Evolutionary conservation across 2,329 filamentous ascomycete genomes (phyloP), one percentile per base, ranked within the genome.

Genomic region (Fusarium humuli): DNA sequence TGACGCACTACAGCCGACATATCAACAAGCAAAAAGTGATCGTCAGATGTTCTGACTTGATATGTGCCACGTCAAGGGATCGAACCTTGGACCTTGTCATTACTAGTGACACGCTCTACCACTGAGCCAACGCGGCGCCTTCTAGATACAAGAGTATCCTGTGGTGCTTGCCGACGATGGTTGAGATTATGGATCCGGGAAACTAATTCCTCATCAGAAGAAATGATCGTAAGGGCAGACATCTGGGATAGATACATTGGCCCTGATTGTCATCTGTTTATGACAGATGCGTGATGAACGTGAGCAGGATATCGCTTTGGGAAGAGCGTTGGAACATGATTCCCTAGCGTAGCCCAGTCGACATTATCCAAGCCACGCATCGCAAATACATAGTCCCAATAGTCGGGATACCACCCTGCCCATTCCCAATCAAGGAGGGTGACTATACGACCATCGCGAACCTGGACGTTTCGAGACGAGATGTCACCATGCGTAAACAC

Each of bases 401-500:
- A 67, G 7, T 52, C 58, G 0, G 68, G 65, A 12, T 57, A 73
- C 68, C 68, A 65, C 0, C 63, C 68, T 1, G 59, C 41, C 6
- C 4, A 62, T n/a, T 65, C 69, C 68, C 61, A 72, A 11, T 71
- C 68, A 3, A 71, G 1, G 2, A 68, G 8, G 1, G 60, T 62
- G 1, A 61, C 65, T 6, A 68, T 60, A 5, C 37, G 41, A 4
- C 63, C 58, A 8, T 60, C 61, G n/a, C 63, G 57, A 13, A 71
- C 47, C 0, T 69, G n/a, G n/a, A 71, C 62, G 3, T 73, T 70
- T n/a, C 66, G 53, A 1, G 56, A 42, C 3, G 61, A 61, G 5
- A 71, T 57, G 2, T 73, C 69, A 0, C 56, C 55, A n/a, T 73
- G 57, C 0, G 65, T 70, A 4, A 71, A 73, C 0, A 71, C 65